Base-by-base conservation (phyloP, 352 stramenopile species). In the Hyaloperonospora brassicae region DNA sequence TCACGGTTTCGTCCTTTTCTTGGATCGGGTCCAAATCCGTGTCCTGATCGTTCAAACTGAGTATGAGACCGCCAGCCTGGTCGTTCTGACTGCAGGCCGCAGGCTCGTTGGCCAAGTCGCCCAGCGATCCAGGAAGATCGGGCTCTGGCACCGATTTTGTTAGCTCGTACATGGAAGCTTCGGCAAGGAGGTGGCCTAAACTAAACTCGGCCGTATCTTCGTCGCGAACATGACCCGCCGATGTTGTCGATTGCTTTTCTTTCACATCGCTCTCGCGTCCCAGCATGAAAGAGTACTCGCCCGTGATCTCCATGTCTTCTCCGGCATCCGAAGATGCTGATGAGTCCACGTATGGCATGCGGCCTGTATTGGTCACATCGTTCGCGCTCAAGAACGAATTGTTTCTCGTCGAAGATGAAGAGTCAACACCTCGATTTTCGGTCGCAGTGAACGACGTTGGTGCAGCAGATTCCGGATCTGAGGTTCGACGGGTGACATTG, bases 301-400 rank as follows among this genome's bases (percentile, higher is more conserved):
- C 84, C 1, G 84, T 92, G 49, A 94, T 86, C 27, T 94, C 84
- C 79, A 94, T 94, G 46, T 94, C 84, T 49, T 94, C 84, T 2
- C 76, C 77, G 41, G 76, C 75, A 47, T 88, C 80, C 0, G 79
- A 89, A 9, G 84, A 91, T 21, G 73, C 75, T 0, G 82, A 92
- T 6, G 82, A 92, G 38, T 89, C 82, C 12, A 75, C 82, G 35
- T 87, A 92, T 39, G 79, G 66, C 8, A 55, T 56, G 17, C 72
- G 68, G 43, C 50, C 52, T 72, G 63, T 27, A 57, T 64, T 44
- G 1, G 44, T 25, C 13, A 51, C n/a, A 30, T 72, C 57, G 0
- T 25, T 49, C 1, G 60, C 50, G 25, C 68, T 74, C 25, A 87
- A 59, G 54, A 87, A 89, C 0, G 76, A 79, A 44, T 70, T 78